Evolutionary conservation across 495 filamentous ascomycete genomes (phyloP), one percentile per base, ranked within the genome.

Genomic region (Aspergillus biplanus): DNA sequence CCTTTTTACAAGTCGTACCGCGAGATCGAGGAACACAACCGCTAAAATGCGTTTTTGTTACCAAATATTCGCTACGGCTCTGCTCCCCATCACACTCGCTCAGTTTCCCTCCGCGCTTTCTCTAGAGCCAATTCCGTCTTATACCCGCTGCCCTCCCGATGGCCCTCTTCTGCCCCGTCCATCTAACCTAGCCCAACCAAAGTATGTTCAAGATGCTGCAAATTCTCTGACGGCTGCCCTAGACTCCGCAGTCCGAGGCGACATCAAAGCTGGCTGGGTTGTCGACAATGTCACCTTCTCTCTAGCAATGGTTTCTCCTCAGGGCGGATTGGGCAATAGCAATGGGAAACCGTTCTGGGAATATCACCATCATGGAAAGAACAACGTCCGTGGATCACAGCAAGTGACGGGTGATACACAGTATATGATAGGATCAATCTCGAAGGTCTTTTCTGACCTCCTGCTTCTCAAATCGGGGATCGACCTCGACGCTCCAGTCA

Each of bases 391-490:
- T 34, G 58, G 62, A 12, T 33, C 52, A 0, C 5, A 42, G 6
- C 4, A 48, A 5, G 31, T 58, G n/a, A 55, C 55, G 33, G 62
- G 59, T 1, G 59, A 62, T 31, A 57, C 66, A 39, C 62, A 68
- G 49, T 68, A 68, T 31, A 27, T 64, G 54, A 62, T 68, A 15
- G 66, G 66, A 6, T 68, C 66, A 2, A 55, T 68, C 5, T 68
- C 66, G 0, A 68, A 62, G 48, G 53, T 65, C 3, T 65, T 68
- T 50, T 62, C 62, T 7, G 66, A 65, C 32, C 33, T 68, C 7
- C n/a, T 68, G 42, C 54, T 68, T 12, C 16, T 68, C 7, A 68
- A 62, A 33, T 65, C 62, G 5, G 58, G 59, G 7, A 44, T 68
- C n/a, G 47, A 68, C 33, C 18, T 59, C 32, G 27, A 62, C 7